Evolutionary conservation across 2,329 filamentous ascomycete genomes (phyloP), one percentile per base, ranked within the genome.

Genomic region (Aschersonia sp.): DNA sequence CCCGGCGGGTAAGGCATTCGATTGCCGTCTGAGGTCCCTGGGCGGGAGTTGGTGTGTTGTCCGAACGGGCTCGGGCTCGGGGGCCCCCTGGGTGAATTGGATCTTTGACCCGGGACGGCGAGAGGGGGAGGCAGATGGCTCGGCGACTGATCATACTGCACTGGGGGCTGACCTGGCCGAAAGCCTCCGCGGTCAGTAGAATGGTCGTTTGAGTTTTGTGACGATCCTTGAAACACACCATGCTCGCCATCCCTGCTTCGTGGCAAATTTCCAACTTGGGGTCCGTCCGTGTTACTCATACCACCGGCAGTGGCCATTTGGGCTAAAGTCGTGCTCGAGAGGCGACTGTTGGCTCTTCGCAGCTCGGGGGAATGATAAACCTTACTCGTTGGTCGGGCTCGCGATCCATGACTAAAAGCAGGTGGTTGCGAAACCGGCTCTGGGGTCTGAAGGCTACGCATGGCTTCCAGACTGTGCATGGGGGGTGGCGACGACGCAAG

Each of bases 371-470:
- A 82, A 49, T 86, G 79, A 55, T 84, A 79, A 0, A 85, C 85
- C 43, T 62, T 78, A 50, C 76, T 79, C 1, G 72, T 70, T 5
- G 88, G 88, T 45, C 78, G 75, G 46, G 83, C 76, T 50, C 83
- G 79, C 10, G 88, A 78, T 39, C 75, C 73, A 62, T 95, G 87
- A 44, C 79, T 76, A 61, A 95, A 90, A 9, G 79, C 79, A 4
- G 90, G 90, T 1, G 90, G 89, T 5, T 73, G 70, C 5, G 77
- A 77, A 22, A 95, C 87, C 6, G 86, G 86, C 54, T 85, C 83
- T 1, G 85, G 86, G 5, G 84, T 79, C 35, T 74, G 71, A 60
- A 79, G 72, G 49, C 70, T 65, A 46, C 67, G 67, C 61, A 81
- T 71, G 14, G 70, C 71, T 41, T 74, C 70, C 39, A 82, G 62